Evolutionary conservation across 2,329 filamentous ascomycete species (phyloP).

Genomic region (Pseudogymnoascus sp.): DNA sequence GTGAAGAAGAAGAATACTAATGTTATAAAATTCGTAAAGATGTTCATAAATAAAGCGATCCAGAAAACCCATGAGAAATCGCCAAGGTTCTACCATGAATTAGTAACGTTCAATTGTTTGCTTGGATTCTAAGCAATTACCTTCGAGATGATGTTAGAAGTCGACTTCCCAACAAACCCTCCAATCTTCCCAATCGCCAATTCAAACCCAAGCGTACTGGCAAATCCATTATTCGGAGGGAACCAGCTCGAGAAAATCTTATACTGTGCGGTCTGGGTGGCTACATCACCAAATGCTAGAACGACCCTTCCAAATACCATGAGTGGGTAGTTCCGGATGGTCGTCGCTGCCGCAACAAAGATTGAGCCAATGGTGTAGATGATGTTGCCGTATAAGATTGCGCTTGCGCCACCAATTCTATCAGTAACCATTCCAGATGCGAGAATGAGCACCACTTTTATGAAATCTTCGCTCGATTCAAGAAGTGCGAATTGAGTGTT

Average conservation of each 20-base stretch:
- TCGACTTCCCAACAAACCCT: conserved; percentile 50
- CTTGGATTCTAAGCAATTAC: conserved; percentile 15
- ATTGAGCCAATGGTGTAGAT: conserved; percentile 51
- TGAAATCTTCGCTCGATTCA: conserved; percentile 54
- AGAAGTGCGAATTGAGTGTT: conserved; percentile 52
- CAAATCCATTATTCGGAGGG: conserved; percentile 51
- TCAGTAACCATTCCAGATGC: conserved; percentile 49
- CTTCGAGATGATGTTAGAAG: conserved; percentile 49
- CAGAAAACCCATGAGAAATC: conserved; percentile 56
- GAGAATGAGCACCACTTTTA: conserved; percentile 48
- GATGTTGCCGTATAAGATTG: conserved; percentile 54
- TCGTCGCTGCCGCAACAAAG: conserved; percentile 49
- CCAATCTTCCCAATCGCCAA: conserved; percentile 53
- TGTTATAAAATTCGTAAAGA: conserved; percentile 52
- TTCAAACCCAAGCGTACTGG: conserved; percentile 52
- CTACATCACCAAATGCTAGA: conserved; percentile 51
- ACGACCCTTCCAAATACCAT: conserved; percentile 52
- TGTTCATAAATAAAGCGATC: conserved; percentile 54
- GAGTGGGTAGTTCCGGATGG: conserved; percentile 47
- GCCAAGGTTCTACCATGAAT: conserved; percentile 36
- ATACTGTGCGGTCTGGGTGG: conserved; percentile 56
- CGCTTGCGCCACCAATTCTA: conserved; percentile 47
- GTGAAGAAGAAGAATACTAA: conserved; percentile 48
- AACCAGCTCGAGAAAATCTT: conserved; percentile 60
- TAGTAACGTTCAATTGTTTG: neutral